Evolutionary conservation across 2,329 filamentous ascomycete species (phyloP).

Genomic region (Colletotrichum noveboracense): DNA sequence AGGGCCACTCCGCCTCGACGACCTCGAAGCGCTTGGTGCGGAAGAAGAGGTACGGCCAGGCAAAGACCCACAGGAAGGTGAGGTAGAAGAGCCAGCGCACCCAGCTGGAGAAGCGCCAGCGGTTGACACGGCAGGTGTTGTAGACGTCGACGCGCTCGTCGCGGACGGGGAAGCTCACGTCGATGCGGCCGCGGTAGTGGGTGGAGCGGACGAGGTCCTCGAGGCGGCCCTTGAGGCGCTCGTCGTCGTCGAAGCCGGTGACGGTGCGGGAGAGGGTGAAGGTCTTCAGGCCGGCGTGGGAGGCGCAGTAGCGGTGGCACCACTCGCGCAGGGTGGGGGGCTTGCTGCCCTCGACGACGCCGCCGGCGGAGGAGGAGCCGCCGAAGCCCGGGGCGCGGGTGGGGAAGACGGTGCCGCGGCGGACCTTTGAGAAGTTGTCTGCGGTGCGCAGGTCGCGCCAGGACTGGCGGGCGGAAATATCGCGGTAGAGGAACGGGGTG

Average conservation of each 20-base stretch:
- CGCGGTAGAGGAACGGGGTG: constrained; percentile 60
- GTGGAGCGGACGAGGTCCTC: constrained; percentile 64
- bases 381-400: constrained; percentile 53
- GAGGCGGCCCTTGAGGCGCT: constrained; percentile 54
- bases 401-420: constrained; percentile 67
- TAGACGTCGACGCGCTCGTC: constrained; percentile 66
- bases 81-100: constrained; percentile 69
- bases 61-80: constrained; percentile 71
- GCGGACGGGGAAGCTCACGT: constrained; percentile 64
- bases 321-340: constrained; percentile 50
- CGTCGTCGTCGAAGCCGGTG: constrained; percentile 63
- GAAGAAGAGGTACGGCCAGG: constrained; percentile 74
- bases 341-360: not conserved
- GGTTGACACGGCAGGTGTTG: constrained; percentile 65
- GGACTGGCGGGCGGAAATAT: constrained; percentile 42
- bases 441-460: constrained; percentile 56
- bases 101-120: constrained; percentile 69
- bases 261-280: constrained; percentile 59
- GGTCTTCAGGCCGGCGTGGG: constrained; percentile 60
- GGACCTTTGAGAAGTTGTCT: constrained; percentile 63
- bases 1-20: constrained; percentile 65
- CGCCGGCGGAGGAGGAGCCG: constrained; percentile 22
- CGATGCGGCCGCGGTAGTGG: constrained; percentile 69
- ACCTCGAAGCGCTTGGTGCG: constrained; percentile 72
- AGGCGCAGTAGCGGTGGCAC: constrained; percentile 72